phyloP scores from a whole-genome alignment of 2,329 filamentous ascomycete species.

The Fusarium temperatum region DNA sequence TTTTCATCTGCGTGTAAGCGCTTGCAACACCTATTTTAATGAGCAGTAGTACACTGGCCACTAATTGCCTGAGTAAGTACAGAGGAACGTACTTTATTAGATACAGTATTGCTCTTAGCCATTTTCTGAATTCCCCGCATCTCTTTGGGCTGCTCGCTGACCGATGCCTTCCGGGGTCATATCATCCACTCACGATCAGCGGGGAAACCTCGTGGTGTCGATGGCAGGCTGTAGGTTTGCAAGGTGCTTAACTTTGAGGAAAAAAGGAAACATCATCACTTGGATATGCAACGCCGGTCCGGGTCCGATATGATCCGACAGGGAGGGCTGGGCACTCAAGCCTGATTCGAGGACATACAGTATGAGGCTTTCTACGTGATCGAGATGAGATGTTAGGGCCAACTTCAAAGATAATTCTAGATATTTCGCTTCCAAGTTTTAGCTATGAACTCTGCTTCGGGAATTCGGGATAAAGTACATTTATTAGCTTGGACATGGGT shows the following conservation, averaged over 20 bases:
- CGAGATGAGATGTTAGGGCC: background rate
- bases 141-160: constrained; percentile 10
- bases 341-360: constrained; percentile 7
- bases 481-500: constrained; percentile 18
- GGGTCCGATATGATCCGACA: constrained; percentile 37
- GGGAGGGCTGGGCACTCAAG: constrained; percentile 12
- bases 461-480: background rate
- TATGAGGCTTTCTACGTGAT: constrained; percentile 17
- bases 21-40: background rate
- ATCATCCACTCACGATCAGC: constrained; percentile 40
- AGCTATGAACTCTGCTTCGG: background rate
- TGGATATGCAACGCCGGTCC: constrained; percentile 23
- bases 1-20: background rate
- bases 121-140: constrained; percentile 15
- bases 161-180: constrained; percentile 18
- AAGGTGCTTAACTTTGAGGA: background rate
- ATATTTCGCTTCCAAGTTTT: constrained; percentile 8
- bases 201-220: constrained; percentile 39
- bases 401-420: constrained; percentile 20
- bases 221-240: background rate
- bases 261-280: background rate
- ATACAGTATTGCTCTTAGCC: background rate
- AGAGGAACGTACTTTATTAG: background rate
- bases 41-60: background rate
- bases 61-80: no score